Conservation (phyloP, 768 basidiomycete species). For the Kwoniella sp. region DNA sequence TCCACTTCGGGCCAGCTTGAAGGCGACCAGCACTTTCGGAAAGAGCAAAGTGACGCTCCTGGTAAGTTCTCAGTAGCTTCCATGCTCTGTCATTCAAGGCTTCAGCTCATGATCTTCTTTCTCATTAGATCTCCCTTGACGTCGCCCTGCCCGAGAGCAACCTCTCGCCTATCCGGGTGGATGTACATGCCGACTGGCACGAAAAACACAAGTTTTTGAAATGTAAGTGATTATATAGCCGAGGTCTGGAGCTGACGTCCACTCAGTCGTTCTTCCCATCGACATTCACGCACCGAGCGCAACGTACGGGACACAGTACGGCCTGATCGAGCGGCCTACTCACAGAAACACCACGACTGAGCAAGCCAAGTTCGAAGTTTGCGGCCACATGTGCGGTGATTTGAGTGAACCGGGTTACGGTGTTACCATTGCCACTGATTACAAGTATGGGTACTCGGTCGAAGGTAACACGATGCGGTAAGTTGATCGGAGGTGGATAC, state of each 20-base stretch:
- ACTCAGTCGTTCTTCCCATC: conserved; percentile 72
- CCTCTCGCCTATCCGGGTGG: conserved; percentile 77
- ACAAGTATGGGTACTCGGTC: conserved; percentile 84
- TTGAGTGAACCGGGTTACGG: conserved; percentile 77
- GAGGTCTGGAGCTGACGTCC: not conserved
- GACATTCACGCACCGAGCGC: conserved; percentile 78
- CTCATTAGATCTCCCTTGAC: conserved; percentile 74
- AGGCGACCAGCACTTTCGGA: conserved; percentile 9
- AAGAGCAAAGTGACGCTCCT: conserved; percentile 16
- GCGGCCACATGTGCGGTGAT: conserved; percentile 72
- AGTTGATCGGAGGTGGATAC: not conserved
- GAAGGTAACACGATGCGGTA: conserved; percentile 70
- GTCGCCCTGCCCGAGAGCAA: conserved; percentile 64
- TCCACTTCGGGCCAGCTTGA: conserved; percentile 11
- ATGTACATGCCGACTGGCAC: conserved; percentile 65
- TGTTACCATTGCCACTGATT: conserved; percentile 85
- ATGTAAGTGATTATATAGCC: conserved; percentile 10
- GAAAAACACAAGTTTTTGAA: conserved; percentile 53
- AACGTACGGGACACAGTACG: conserved; percentile 91
- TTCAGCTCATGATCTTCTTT: too few relatives aligned
- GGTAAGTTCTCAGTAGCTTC: not conserved
- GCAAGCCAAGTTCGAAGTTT: conserved; percentile 83
- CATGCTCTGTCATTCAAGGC: not conserved
- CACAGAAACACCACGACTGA: conserved; percentile 87
- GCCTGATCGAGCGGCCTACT: conserved; percentile 84